Evolutionary conservation across 495 filamentous ascomycete genomes (phyloP), one percentile per base, ranked within the genome.

Genomic region (Hypoxylon subgilvum): DNA sequence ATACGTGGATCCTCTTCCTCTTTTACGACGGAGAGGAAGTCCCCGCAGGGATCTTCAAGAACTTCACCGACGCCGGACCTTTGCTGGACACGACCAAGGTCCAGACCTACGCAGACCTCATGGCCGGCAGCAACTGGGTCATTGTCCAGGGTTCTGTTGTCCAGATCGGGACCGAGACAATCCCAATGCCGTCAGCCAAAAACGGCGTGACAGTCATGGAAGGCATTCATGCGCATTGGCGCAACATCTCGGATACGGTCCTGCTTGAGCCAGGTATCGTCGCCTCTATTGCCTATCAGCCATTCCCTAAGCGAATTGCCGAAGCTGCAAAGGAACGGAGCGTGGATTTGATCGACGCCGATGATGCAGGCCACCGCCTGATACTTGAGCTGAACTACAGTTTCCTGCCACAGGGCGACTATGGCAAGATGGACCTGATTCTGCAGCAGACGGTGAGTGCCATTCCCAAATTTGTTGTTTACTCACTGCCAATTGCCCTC

Each of bases 1-100:
- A 84, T 12, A 72, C 77, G 12, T 85, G 82, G 80, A 82, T 84
- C 50, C 70, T 86, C 61, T 87, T 86, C 63, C 63, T 84, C 14
- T 87, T 86, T 74, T 86, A 85, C 63, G 80, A 86, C 42, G 83
- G 82, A 6, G 72, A 75, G 0, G 69, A 73, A 18, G 79, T 82
- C 6, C 83, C 83, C 4, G 63, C 72, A 0, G 79, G 74, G 8
- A 72, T 79, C 1, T 87, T 87, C 54, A 71, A 77, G 43, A 81
- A 80, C 60, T 84, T 86, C 66, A 81, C 77, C 2, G 72, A 64
- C 13, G 51, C 32, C 14, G 60, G 60, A 7, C 65, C 54, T 23
- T 47, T 57, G 12, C 50, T 63, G 7, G 63, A 68, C 32, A 64
- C 57, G 1, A 55, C 52, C 21, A 65, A 54, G 22, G 54, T 54